These are phyloP conservation scores for Linnemannia elongata DNA, from an alignment of 192 early-diverging fungal genomes.

Conservation along the genomic window DNA sequence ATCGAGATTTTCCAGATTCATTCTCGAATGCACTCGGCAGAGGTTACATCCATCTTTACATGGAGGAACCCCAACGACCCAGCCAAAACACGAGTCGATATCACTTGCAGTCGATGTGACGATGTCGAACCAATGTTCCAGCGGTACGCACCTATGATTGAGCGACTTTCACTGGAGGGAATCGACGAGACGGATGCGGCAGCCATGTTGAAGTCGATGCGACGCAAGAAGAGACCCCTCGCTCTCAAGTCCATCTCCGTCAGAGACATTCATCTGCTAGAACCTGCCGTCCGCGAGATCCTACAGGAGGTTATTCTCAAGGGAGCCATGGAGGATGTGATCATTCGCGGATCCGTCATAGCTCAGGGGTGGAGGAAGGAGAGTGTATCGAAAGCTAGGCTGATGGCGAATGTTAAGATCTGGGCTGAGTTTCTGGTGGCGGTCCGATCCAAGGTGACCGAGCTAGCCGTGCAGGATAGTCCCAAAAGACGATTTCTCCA, in stretches of 20 bases:
- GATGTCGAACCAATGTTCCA: background rate
- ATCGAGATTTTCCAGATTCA: background rate
- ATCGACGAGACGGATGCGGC: background rate
- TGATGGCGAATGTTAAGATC: background rate
- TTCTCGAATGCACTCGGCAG: background rate
- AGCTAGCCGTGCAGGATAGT: background rate
- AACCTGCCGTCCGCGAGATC: no score
- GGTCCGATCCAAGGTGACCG: background rate
- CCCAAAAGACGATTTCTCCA: background rate
- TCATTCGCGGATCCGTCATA: background rate
- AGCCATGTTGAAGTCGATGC: background rate
- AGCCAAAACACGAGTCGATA: background rate
- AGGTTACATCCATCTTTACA: background rate
- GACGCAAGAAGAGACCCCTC: background rate
- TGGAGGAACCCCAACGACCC: conserved; percentile 2
- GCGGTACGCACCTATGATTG: background rate
- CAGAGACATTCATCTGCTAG: background rate
- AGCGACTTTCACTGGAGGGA: background rate
- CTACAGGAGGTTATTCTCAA: no score
- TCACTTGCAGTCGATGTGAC: background rate
- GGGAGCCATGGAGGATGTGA: no score
- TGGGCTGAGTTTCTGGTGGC: background rate
- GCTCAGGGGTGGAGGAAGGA: background rate
- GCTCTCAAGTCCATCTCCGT: background rate
- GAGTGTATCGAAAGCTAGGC: background rate